Evolutionary conservation across 345 rosid species (phyloP), one percentile per base, ranked within the genome.

Genomic region (Streptanthus diversifolius): DNA sequence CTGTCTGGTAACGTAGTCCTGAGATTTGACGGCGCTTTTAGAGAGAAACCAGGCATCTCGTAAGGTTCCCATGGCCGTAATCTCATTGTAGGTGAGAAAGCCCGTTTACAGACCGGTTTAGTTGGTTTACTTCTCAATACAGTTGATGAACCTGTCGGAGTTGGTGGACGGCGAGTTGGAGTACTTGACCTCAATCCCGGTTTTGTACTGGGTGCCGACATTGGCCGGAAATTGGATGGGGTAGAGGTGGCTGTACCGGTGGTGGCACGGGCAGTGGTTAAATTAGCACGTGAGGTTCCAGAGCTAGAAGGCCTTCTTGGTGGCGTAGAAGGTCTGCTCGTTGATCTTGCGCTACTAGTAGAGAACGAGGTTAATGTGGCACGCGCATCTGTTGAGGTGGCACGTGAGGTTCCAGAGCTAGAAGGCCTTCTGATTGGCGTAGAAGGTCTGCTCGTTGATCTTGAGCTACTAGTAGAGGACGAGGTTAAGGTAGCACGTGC

Each of bases 1-100:
- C 96, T 82, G 35, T 81, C 81, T 0, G 88, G 81, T 73, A 82
- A 30, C 61, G 87, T 78, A 24, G 96, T 85, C 71, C 83, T 86
- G 37, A 88, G 79, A 86, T 88, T 92, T 3, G 93, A 85, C 5
- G 80, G 80, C n/a, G 88, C 39, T 75, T 85, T 85, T 59, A 74
- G 76, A 19, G 93, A 84, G 75, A 78, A 85, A 15, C 88, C 91
- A 55, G 93, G 91, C 80, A 77, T 77, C 37, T 77, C 80, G 18
- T 63, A 70, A 53, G 80, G 80, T 33, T 76, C 69, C 80, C 85
- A 84, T 17, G 92, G 83, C 79, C 58, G 75, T 82, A 86, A 74
- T 70, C 88, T 43, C 84, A 82, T 14, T 1, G 84, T 53, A 15
- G 90, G 92, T 48, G 91, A 83, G 30, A 81, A 75, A 43, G 52